phyloP scores from a whole-genome alignment of 2,329 filamentous ascomycete species.

The Fusarium sp. region DNA sequence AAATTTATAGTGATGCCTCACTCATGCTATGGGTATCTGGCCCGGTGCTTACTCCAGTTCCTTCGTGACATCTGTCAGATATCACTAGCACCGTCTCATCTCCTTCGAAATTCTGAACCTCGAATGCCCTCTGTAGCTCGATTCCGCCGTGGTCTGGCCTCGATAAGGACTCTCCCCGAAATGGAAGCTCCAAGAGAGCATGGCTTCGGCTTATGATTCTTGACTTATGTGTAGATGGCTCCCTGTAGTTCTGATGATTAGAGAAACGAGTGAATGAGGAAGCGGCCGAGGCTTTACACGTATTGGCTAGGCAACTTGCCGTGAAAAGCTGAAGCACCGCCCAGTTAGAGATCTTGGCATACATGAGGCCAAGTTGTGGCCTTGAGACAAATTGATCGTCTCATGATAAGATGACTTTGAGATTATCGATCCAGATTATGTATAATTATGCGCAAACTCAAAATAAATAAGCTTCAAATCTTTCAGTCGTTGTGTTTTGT shows the following conservation, averaged over 20 bases:
- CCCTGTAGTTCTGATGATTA: constrained; percentile 33
- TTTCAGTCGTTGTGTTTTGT: neutral
- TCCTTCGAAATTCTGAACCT: constrained; percentile 39
- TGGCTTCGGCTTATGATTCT: constrained; percentile 36
- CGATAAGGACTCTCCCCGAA: constrained; percentile 26
- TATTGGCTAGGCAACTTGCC: neutral
- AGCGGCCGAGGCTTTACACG: neutral
- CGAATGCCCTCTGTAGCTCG: constrained; percentile 39
- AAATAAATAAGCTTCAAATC: neutral
- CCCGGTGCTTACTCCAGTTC: too few species aligned
- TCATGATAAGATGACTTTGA: neutral
- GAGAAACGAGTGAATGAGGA: neutral
- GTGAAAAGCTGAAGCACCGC: neutral
- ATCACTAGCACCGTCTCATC: constrained; percentile 20
- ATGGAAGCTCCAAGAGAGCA: constrained; percentile 35
- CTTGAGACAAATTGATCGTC: neutral
- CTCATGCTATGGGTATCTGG: too few species aligned
- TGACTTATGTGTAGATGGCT: constrained; percentile 34
- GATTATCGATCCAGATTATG: neutral
- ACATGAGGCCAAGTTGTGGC: neutral
- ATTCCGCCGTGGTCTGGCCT: constrained; percentile 37
- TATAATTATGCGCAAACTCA: neutral
- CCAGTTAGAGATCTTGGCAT: constrained; percentile 5
- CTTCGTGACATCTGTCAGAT: too few species aligned
- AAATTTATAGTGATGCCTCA: too few species aligned